Base-by-base conservation (phyloP, 176 grass and related monocot species). In the Eleusine indica region DNA sequence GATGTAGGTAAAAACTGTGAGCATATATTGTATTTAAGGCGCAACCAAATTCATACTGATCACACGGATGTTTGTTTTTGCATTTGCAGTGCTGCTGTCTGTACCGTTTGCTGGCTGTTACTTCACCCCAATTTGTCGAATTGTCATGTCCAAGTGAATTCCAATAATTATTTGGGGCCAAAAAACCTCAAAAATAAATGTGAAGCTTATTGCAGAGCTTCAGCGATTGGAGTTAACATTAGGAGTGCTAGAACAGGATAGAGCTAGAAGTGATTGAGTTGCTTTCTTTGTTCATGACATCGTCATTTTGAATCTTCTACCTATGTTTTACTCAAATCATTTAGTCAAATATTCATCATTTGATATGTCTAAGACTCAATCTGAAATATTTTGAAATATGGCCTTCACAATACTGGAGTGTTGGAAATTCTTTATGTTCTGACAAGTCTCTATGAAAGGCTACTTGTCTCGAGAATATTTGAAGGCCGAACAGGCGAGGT, bases 121-220 rank as follows among this genome's bases (percentile, higher is more conserved):
- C n/a, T 29, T 37, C 78, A 47, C 58, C 29, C 35, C 76, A 84
- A 87, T 70, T 87, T 1, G 71, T 81, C 56, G 85, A 87, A 80
- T 76, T 80, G 65, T 66, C 89, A 66, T 44, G 17, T 38, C 29
- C 7, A 15, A 71, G 71, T 84, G 18, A 41, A 17, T 77, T 66
- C 39, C 42, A 72, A 48, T 77, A 78, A 84, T 61, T 66, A 14
- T 48, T 77, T 89, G 44, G 44, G 63, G 25, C 19, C 40, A 21
- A 29, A 66, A 57, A 15, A 72, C 70, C 7, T 77, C 14, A 42
- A 58, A 76, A 85, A 81, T 81, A 89, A 78, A 48, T 29, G 56
- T 40, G 22, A 40, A 28, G 75, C 56, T 58, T 15, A 21, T 61
- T 22, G 16, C 21, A 65, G 25, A 32, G 12, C 13, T 75, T 47